Percentiles rank a stretch among this genome's conserved stretches.
Evolutionary conservation across 78 protist genomes (phyloP).

Genomic region (slime mould (Dictyostelium discoideum)): dicty_2.7 NC_007091.3:2574001-2574500

Average conservation of each 20-base stretch:
- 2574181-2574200: neutral
- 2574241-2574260: neutral
- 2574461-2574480: neutral
- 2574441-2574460: neutral
- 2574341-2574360: neutral
- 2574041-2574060: neutral
- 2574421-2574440: neutral
- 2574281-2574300: neutral
- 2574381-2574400: constrained; percentile 10
- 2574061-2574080: neutral
- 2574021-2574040: neutral
- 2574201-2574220: neutral
- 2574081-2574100: neutral
- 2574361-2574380: neutral
- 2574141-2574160: neutral
- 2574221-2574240: neutral
- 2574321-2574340: neutral
- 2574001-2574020: neutral
- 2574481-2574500: neutral
- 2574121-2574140: neutral
- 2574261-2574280: neutral
- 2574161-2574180: neutral
- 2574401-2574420: neutral
- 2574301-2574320: neutral
- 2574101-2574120: neutral